A percentile compares a stretch with the other conserved stretches of the same genome.
Conservation (phyloP, 2,329 filamentous ascomycete species). For the Ophiostoma australiae region DNA sequence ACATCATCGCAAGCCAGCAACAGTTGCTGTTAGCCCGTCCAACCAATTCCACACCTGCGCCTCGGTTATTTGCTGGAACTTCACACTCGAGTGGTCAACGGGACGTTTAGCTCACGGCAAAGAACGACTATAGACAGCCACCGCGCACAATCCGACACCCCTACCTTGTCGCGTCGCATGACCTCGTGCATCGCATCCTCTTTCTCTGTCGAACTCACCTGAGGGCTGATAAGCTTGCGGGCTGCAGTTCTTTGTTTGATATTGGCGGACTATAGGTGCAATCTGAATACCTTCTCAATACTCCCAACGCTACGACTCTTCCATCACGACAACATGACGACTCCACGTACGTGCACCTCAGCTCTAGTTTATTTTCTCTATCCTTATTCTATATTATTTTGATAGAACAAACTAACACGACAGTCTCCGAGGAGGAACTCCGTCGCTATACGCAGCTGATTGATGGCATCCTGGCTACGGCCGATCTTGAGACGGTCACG, state of each 20-base stretch:
- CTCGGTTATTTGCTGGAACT: neutral
- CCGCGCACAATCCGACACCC: neutral
- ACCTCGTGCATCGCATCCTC: neutral
- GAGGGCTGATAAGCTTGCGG: neutral
- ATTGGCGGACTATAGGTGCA: neutral
- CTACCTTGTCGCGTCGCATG: neutral
- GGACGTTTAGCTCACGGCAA: neutral
- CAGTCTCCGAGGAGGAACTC: conserved; percentile 49
- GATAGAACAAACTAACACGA: neutral
- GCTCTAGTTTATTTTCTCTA: neutral
- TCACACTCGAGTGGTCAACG: neutral
- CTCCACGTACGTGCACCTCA: neutral
- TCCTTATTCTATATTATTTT: no score
- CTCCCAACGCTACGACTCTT: neutral
- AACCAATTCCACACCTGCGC: neutral
- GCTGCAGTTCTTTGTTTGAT: no score
- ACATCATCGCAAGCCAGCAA: neutral
- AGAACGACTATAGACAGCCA: neutral
- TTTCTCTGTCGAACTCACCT: neutral
- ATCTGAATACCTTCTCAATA: neutral
- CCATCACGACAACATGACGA: neutral
- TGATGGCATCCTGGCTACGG: conserved; percentile 53
- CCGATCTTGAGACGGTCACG: conserved; percentile 58
- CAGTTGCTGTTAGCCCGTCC: neutral
- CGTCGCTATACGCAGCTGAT: conserved; percentile 54